Base-by-base conservation (phyloP, 345 rosid genomes). In the Moricandia arvensis region DNA sequence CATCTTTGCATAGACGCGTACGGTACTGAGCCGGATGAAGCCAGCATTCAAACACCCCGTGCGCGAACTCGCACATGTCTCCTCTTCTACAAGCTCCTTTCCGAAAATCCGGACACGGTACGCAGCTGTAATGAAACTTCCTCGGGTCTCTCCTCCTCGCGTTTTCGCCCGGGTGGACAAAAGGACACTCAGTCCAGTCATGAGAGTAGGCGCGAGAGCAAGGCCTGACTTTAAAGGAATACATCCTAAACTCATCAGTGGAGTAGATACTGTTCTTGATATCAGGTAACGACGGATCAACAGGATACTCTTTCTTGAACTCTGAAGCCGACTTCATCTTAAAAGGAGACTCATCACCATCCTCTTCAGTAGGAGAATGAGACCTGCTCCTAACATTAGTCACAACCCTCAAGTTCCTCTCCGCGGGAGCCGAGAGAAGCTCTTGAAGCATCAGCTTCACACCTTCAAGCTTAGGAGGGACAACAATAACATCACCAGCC, bases 141-240 rank as follows among this genome's bases (percentile, higher is more conserved):
- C 98, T 87, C 0, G 97, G 98, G 79, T 94, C 98, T 78, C 98
- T 86, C 77, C 98, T 87, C 67, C 98, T 86, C 30, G 98, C 98
- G 80, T 94, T 94, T 58, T 94, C 98, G 4, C 98, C 98, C 0
- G 98, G 98, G 61, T 94, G 98, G 59, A 91, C 98, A 81, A 94
- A 94, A 5, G 98, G 98, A 67, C 98, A 94, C 82, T 94, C 98
- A 0, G 98, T 94, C 98, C 98, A 94, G 75, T 94, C 98, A 74
- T 94, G 98, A 3, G 98, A 94, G 66, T 94, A 94, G 0, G 98
- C 97, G 27, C 98, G 90, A 0, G 97, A 91, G 82, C 98, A 94
- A 9, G 98, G 97, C 18, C 98, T 73, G 17, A 94, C 92, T 82
- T 94, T 94, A 79, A 94, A 94, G 0, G 97, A 94, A 75, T 91